These are phyloP conservation scores for Silene conica DNA, from an alignment of 148 eudicot species.

Conservation along the genomic window DNA sequence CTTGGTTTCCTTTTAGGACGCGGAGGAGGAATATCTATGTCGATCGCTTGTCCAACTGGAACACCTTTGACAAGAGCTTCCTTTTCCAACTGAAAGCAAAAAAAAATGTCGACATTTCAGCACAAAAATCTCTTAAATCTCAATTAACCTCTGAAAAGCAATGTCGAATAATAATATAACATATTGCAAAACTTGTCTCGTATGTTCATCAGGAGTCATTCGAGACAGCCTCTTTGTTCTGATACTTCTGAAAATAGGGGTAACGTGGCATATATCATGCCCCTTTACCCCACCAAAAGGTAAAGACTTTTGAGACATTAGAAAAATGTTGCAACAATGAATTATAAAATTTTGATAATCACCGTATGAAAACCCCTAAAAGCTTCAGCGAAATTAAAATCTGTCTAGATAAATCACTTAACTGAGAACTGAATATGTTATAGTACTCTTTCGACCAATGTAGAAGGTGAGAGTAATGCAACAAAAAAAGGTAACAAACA, in stretches of 20 bases:
- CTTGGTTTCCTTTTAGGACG: conserved; percentile 94
- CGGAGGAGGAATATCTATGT: conserved; percentile 94
- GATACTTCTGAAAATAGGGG: background rate
- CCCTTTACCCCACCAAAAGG: background rate
- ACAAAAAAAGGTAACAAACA: background rate
- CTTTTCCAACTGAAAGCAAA: conserved; percentile 76
- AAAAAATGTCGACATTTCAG: conserved; percentile 13
- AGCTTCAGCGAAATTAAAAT: background rate
- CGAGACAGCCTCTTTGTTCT: background rate
- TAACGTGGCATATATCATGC: background rate
- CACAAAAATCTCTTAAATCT: conserved; percentile 3
- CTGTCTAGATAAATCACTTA: background rate
- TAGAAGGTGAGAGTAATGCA: background rate
- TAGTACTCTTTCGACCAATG: background rate
- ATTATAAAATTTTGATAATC: background rate
- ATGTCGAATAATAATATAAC: background rate
- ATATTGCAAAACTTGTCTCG: conserved; percentile 3
- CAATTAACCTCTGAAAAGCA: background rate
- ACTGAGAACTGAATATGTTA: background rate
- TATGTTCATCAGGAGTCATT: background rate
- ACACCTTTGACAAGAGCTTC: conserved; percentile 91
- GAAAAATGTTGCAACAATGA: background rate
- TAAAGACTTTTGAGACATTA: background rate
- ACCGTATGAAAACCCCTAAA: background rate
- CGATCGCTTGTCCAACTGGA: conserved; percentile 63